These are phyloP conservation scores for Diaporthe amygdali DNA, from an alignment of 2,329 filamentous ascomycete species.

Conservation along the genomic window DNA sequence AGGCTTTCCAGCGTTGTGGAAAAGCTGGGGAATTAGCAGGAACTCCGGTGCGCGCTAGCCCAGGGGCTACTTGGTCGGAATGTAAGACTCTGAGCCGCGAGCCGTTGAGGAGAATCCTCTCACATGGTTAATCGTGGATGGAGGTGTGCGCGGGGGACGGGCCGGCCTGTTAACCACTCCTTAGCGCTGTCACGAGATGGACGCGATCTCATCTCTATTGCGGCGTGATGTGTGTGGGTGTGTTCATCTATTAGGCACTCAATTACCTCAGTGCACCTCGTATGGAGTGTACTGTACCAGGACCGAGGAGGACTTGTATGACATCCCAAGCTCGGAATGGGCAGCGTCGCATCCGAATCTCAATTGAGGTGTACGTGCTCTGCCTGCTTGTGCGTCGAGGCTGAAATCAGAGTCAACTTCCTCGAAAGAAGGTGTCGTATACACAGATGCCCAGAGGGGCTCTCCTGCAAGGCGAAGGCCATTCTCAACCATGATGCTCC, in stretches of 20 bases:
- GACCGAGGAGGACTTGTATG: neutral
- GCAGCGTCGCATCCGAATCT: neutral
- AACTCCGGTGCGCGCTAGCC: neutral
- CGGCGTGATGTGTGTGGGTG: neutral
- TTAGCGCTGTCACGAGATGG: conserved; percentile 4
- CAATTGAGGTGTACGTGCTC: neutral
- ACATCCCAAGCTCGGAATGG: neutral
- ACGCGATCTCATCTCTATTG: neutral
- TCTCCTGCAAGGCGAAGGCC: neutral
- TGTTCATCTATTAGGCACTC: neutral
- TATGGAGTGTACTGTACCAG: neutral
- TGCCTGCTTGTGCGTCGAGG: neutral
- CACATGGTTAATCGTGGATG: conserved; percentile 1
- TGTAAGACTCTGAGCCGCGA: neutral
- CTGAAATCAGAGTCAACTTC: neutral
- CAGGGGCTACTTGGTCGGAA: neutral
- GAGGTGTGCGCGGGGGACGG: neutral
- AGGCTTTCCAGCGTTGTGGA: neutral
- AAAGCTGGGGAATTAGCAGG: neutral
- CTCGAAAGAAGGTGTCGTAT: neutral
- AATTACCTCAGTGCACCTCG: neutral
- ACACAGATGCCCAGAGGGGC: neutral
- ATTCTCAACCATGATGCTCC: neutral
- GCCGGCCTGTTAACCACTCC: neutral
- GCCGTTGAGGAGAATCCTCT: neutral